These are phyloP conservation scores for Plasmodium blacklocki DNA, from an alignment of 169 alveolate species.

Conservation along the genomic window DNA sequence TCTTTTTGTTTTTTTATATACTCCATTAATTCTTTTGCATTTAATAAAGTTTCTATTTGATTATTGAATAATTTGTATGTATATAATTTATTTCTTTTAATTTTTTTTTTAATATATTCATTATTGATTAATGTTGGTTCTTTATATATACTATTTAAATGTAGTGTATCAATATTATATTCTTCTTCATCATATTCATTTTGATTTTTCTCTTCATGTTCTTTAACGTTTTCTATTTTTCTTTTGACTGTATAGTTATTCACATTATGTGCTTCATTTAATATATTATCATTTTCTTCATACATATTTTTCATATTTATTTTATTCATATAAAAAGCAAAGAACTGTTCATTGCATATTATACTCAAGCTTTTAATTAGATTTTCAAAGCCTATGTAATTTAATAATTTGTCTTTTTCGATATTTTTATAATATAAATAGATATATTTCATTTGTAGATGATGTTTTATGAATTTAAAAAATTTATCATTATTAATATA, in stretches of 20 bases:
- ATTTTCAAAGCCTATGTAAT: constrained; percentile 18
- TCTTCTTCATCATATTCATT: neutral
- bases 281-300: constrained; percentile 9
- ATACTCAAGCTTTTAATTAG: constrained; percentile 48
- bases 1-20: constrained; percentile 55
- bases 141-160: constrained; percentile 12
- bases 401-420: neutral
- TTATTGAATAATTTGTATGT: constrained; percentile 50
- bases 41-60: constrained; percentile 50
- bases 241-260: neutral
- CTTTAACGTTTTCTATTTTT: neutral
- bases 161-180: neutral
- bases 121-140: constrained; percentile 54
- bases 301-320: constrained; percentile 16
- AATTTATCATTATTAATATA: neutral
- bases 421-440: constrained; percentile 7
- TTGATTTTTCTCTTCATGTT: neutral
- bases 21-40: constrained; percentile 42
- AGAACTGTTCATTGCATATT: constrained; percentile 26
- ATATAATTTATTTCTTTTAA: constrained; percentile 56
- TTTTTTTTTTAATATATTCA: constrained; percentile 67
- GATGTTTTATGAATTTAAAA: neutral
- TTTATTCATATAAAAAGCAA: constrained; percentile 47
- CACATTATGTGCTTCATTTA: neutral
- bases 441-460: constrained; percentile 2